Conservation (phyloP, 345 rosid genomes). For the Combretum micranthum region DNA sequence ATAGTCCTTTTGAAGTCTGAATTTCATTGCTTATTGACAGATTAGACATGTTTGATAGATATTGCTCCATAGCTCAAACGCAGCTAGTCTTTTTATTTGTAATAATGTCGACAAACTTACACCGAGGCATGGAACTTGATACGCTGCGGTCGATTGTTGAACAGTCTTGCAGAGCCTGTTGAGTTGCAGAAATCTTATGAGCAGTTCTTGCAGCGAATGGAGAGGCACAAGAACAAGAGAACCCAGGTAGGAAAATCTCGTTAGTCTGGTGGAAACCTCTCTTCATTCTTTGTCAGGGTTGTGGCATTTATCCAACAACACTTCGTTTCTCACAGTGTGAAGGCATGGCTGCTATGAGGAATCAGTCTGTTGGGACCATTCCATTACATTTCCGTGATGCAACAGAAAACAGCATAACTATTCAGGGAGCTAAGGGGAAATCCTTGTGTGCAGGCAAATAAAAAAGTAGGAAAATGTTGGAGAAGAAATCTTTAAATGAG, state of each 20-base stretch:
- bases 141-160: conserved; percentile 3
- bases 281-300: conserved; percentile 1
- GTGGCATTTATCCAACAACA: conserved; percentile 11
- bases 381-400: conserved; percentile 4
- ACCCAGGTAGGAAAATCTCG: conserved; percentile 37
- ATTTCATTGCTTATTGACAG: too few species aligned
- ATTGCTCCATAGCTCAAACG: neutral
- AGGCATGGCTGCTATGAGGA: conserved; percentile 15
- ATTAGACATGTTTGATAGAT: too few species aligned
- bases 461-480: conserved; percentile 3
- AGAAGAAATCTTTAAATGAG: conserved; percentile 11
- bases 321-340: too few species aligned
- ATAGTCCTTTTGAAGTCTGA: too few species aligned
- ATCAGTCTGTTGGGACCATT: conserved; percentile 17
- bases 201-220: conserved; percentile 70
- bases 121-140: neutral
- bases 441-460: neutral
- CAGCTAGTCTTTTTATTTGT: neutral
- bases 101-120: too few species aligned
- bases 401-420: conserved; percentile 23
- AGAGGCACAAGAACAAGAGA: conserved; percentile 57
- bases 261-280: conserved; percentile 1
- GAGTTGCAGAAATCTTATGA: conserved; percentile 81
- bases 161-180: conserved; percentile 82
- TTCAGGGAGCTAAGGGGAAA: conserved; percentile 4